Percentiles rank a stretch among this genome's conserved stretches.
Conservation (phyloP, 2,329 filamentous ascomycete genomes). For the Microascus cirrosus region DNA sequence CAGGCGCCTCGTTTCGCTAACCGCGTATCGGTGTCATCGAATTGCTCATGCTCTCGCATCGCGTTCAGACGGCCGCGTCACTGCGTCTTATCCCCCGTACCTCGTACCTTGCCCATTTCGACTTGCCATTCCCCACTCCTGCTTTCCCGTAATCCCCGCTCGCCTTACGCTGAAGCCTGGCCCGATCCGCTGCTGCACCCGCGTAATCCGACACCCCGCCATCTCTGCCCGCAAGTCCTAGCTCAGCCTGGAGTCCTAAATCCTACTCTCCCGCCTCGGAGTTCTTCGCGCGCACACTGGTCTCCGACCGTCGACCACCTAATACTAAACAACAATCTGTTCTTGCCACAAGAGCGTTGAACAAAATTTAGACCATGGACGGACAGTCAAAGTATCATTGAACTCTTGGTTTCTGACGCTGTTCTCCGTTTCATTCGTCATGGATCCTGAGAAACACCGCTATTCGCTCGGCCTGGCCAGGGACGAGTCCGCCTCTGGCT, state of each 20-base stretch:
- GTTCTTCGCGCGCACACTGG: neutral
- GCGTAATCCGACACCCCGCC: neutral
- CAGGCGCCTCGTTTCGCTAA: too few relatives aligned
- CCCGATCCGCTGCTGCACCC: neutral
- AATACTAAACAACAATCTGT: neutral
- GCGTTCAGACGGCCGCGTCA: neutral
- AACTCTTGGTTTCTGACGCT: neutral
- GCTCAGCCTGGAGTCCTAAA: neutral
- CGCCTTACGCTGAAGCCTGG: neutral
- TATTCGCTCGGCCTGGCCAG: neutral
- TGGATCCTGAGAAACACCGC: slow-evolving; percentile 2
- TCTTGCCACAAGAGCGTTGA: neutral
- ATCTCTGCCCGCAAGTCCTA: neutral
- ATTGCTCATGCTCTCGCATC: neutral
- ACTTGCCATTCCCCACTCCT: neutral
- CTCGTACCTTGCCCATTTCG: neutral
- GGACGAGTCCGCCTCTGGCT: slow-evolving; percentile 12
- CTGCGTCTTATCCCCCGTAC: neutral
- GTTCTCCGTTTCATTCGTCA: neutral
- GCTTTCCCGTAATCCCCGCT: neutral
- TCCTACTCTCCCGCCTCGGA: neutral
- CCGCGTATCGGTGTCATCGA: too few relatives aligned
- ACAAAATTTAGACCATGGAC: neutral
- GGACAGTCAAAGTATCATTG: neutral
- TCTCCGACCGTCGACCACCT: neutral